Percentiles rank a stretch among this genome's conserved stretches.
These are phyloP conservation scores for Fomes fomentarius DNA, from an alignment of 1,284 basidiomycete species.

Conservation along the genomic window DNA sequence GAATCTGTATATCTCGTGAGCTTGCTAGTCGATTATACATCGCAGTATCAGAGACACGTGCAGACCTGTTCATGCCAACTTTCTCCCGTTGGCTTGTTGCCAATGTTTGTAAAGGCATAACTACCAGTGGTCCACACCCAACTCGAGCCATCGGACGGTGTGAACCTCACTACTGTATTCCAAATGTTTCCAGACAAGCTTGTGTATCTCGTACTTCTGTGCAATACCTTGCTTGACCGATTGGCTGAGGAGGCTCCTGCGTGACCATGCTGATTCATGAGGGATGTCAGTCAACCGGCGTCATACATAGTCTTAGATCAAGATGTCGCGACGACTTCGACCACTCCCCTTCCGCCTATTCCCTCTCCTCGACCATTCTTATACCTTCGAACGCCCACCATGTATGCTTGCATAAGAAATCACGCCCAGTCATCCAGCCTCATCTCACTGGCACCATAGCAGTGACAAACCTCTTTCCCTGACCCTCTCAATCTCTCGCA, in stretches of 20 bases:
- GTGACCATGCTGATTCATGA: constrained; percentile 27
- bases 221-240: constrained; percentile 15
- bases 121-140: constrained; percentile 3
- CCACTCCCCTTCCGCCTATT: constrained; percentile 25
- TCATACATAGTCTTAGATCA: no score
- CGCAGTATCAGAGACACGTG: no score
- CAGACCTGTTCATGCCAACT: no score
- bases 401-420: constrained; percentile 3
- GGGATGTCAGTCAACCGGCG: constrained; percentile 4
- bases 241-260: constrained; percentile 19
- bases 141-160: constrained; percentile 2
- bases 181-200: constrained; percentile 18
- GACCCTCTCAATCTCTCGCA: background rate
- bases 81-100: no score
- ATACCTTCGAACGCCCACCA: constrained; percentile 11
- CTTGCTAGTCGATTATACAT: no score
- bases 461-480: background rate
- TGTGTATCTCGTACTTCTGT: background rate
- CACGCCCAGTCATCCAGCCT: background rate
- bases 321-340: constrained; percentile 22
- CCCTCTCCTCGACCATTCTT: constrained; percentile 8
- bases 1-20: no score
- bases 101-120: background rate
- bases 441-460: background rate
- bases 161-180: constrained; percentile 19